These are phyloP conservation scores for Pistacia integerrima DNA, from an alignment of 345 rosid species.

Conservation along the genomic window DNA sequence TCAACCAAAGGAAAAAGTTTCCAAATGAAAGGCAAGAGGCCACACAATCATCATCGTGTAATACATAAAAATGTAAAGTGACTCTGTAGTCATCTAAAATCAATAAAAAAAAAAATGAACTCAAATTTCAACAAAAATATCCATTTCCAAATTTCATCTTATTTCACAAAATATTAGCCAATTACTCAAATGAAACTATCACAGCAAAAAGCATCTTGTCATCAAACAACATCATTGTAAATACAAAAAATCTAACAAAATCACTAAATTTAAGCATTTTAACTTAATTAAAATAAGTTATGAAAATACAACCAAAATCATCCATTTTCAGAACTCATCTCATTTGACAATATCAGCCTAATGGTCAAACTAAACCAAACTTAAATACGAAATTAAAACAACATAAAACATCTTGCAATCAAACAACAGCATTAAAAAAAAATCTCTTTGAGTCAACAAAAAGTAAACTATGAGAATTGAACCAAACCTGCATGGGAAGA, in stretches of 20 bases:
- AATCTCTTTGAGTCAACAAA: no score
- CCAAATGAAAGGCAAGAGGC: neutral
- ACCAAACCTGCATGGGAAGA: constrained; percentile 75
- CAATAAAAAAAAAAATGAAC: neutral
- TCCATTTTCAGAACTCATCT: neutral
- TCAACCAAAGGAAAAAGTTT: neutral
- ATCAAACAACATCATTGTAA: neutral
- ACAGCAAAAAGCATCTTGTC: neutral
- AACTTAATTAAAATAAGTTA: no score
- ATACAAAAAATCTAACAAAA: neutral
- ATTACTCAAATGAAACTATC: neutral
- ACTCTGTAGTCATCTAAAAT: neutral
- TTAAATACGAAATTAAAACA: no score
- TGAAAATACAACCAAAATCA: neutral
- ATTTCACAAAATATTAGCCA: neutral
- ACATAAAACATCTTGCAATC: neutral
- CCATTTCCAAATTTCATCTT: neutral
- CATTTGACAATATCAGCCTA: neutral
- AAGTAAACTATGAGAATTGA: neutral
- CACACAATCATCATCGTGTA: neutral
- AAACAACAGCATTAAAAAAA: neutral
- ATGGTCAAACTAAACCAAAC: neutral
- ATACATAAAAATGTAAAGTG: neutral
- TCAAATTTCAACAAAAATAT: neutral
- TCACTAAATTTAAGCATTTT: no score